Evolutionary conservation across 1,284 basidiomycete species (phyloP), one percentile per base, ranked within the genome.

Genomic region (Takashimella koratensis): DNA sequence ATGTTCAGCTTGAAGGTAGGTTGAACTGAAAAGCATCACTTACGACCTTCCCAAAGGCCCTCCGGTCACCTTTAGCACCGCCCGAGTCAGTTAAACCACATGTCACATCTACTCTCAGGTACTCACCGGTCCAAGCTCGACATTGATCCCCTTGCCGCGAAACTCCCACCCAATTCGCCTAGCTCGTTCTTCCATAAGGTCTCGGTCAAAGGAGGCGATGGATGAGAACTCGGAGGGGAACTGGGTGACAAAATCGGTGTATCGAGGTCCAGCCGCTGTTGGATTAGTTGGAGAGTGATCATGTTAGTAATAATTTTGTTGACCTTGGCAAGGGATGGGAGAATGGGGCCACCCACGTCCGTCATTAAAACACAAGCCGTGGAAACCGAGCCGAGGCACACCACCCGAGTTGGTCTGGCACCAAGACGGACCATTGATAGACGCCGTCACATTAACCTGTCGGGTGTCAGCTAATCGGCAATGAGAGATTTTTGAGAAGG

Each of bases 341-440:
- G 11, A 13, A 19, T 5, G 16, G 10, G 6, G 19, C 3, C 6
- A 62, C 71, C 59, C 54, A 74, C 70, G 84, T 20, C 82, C 81
- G 60, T 85, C 83, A 75, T 84, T 63, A 72, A 74, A 68, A 68
- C 87, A 90, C 13, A 88, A 71, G 8, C 85, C 84, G 3, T 85
- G 84, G 27, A 78, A 79, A 49, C 70, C 68, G 4, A 75, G 75
- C 3, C 75, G 60, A 4, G 71, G 65, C 12, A 78, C 71, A 26
- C 71, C 72, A 5, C 82, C 80, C 8, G 79, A 71, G 63, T 84
- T 78, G 56, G 85, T 85, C 48, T 85, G 84, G 70, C 86, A 88
- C n/a, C n/a, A n/a, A n/a, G n/a, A n/a, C n/a, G 80, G 81, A 0
- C 84, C 75, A 16, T 40, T 42, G 10, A 63, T 43, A 12, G 67